These are phyloP conservation scores for Cerioporus squamosus DNA, from an alignment of 1,284 basidiomycete genomes.

Conservation along the genomic window DNA sequence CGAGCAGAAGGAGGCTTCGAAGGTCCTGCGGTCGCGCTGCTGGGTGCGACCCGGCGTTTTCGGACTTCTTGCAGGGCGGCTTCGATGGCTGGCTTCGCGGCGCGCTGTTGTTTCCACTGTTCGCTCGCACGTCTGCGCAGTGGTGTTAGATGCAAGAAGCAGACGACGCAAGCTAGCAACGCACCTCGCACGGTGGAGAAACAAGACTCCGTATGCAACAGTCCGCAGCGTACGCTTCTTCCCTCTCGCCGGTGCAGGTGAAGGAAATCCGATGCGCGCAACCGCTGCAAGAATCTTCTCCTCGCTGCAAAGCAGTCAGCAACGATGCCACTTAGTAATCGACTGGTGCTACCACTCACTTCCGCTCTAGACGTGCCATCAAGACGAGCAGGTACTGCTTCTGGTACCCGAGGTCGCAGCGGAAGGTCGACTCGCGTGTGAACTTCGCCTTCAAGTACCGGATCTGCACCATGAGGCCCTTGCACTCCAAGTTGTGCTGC, in stretches of 20 bases:
- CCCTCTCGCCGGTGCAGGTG: conserved; percentile 11
- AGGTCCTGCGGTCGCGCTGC: neutral
- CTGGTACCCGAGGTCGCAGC: conserved; percentile 84
- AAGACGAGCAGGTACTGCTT: conserved; percentile 81
- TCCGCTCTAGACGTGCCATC: conserved; percentile 70
- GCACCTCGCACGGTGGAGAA: conserved; percentile 71
- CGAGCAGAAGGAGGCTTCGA: neutral
- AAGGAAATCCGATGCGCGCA: conserved; percentile 75
- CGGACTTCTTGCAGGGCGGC: conserved; percentile 74
- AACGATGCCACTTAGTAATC: too few relatives aligned
- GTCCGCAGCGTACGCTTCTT: conserved; percentile 54
- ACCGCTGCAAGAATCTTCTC: conserved; percentile 79
- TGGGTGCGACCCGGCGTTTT: conserved; percentile 45
- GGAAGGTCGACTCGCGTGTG: conserved; percentile 82
- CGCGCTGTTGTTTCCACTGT: conserved; percentile 63
- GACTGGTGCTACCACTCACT: conserved; percentile 48
- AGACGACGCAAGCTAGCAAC: conserved; percentile 30
- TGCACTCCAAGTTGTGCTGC: conserved; percentile 85
- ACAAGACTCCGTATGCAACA: conserved; percentile 63
- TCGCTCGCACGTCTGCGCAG: conserved; percentile 56
- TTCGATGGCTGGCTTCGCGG: conserved; percentile 61
- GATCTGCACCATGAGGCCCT: conserved; percentile 88
- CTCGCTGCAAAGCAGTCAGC: conserved; percentile 53
- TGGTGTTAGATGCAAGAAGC: neutral
- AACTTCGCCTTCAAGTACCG: conserved; percentile 92